phyloP scores from a whole-genome alignment of 331 rosid species.

The Acacia pycnantha region DNA sequence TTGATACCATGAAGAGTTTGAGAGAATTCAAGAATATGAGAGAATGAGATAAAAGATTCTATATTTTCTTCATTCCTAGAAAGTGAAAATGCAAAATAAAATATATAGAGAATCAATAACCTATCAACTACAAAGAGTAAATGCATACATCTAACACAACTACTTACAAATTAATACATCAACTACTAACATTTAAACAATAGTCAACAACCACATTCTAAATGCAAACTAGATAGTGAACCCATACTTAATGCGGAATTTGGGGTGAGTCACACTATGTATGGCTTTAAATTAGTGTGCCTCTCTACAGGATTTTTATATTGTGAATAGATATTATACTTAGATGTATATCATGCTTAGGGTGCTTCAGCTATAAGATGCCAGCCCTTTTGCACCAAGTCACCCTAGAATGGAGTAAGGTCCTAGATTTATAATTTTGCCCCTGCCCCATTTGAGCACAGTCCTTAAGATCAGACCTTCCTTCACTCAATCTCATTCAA shows the following conservation, averaged over 20 bases:
- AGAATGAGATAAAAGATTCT: neutral
- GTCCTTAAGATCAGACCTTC: slow-evolving; percentile 3
- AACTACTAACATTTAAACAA: neutral
- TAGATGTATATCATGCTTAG: neutral
- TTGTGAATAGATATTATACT: neutral
- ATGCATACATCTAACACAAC: neutral
- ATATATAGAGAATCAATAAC: neutral
- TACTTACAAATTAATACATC: neutral
- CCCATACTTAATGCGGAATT: neutral
- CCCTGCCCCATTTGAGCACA: slow-evolving; percentile 2
- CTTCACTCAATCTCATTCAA: slow-evolving; percentile 10
- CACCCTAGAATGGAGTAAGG: neutral
- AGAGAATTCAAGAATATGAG: neutral
- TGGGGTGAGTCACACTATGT: neutral
- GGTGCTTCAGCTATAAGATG: neutral
- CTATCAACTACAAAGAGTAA: neutral
- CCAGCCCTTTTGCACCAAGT: neutral
- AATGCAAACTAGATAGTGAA: neutral
- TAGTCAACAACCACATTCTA: neutral
- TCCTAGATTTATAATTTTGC: neutral
- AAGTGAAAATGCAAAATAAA: neutral
- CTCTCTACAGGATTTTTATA: neutral
- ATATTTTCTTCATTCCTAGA: neutral
- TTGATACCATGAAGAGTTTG: neutral
- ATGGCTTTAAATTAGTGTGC: neutral